A percentile compares a stretch with the other conserved stretches of the same genome.
Evolutionary conservation across 306 rosid genomes (phyloP).

Genomic region (Cyamopsis tetragonoloba): DNA sequence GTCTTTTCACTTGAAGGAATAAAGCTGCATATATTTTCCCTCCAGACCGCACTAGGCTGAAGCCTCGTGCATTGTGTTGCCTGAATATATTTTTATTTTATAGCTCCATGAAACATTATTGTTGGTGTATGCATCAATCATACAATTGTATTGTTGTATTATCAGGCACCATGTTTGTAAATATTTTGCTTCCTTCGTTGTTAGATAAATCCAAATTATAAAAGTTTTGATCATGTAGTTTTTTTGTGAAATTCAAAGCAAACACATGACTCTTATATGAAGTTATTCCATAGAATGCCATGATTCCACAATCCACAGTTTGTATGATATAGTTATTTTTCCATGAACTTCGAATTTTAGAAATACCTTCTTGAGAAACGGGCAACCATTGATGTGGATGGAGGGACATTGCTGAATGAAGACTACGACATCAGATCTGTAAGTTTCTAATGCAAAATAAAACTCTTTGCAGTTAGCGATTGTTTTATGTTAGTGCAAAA

Average conservation of each 20-base stretch:
- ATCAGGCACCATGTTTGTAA: not conserved
- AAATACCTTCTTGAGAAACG: conserved; percentile 86
- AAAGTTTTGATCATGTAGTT: not conserved
- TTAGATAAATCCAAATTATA: not conserved
- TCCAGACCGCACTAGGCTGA: too few relatives aligned
- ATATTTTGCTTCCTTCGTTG: not conserved
- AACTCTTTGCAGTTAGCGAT: not conserved
- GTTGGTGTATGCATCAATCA: not conserved
- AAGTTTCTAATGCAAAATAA: conserved; percentile 38
- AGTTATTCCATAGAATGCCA: not conserved
- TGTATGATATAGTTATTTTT: not conserved
- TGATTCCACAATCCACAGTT: conserved; percentile 15
- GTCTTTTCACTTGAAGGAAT: too few relatives aligned
- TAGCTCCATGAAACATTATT: conserved; percentile 13
- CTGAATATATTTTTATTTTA: not conserved
- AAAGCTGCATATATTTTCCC: too few relatives aligned
- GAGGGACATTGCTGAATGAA: conserved; percentile 81
- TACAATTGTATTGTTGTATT: not conserved
- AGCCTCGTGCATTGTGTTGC: too few relatives aligned
- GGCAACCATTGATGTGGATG: conserved; percentile 75
- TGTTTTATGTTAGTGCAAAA: not conserved
- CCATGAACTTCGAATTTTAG: conserved; percentile 40
- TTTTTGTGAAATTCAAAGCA: not conserved
- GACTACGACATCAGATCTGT: conserved; percentile 91
- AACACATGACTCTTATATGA: not conserved